Percentiles rank a stretch among this genome's conserved stretches.
Conservation (phyloP, 2,329 filamentous ascomycete genomes). For the Colletotrichum caudatum region DNA sequence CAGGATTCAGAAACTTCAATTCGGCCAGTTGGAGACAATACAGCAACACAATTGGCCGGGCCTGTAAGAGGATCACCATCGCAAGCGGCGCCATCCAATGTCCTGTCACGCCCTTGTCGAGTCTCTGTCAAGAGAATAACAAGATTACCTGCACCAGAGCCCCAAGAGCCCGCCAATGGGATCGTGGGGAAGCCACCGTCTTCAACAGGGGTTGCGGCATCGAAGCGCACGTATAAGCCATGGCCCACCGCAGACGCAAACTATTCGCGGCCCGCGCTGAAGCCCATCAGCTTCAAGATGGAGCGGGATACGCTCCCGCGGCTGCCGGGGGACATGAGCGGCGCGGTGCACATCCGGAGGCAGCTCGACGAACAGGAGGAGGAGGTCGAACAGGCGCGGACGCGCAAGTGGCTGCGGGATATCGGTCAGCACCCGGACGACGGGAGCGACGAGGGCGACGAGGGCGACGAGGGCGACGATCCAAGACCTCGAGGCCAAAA, state of each 20-base stretch:
- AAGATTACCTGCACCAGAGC: too few relatives aligned
- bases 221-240: not conserved
- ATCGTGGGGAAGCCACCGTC: not conserved
- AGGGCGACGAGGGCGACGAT: not conserved
- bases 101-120: not conserved
- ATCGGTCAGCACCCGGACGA: not conserved
- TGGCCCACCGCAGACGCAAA: conserved; percentile 21
- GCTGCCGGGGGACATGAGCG: conserved; percentile 11
- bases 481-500: conserved; percentile 3
- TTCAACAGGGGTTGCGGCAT: not conserved
- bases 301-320: not conserved
- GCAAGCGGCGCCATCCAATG: too few relatives aligned
- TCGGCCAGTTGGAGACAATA: not conserved
- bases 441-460: not conserved
- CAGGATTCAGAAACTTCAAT: not conserved
- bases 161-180: not conserved
- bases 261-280: conserved; percentile 14
- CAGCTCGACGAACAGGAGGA: conserved; percentile 22
- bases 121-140: not conserved
- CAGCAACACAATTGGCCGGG: not conserved
- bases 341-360: conserved; percentile 7
- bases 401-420: conserved; percentile 2
- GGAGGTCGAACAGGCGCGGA: not conserved
- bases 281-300: conserved; percentile 9
- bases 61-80: not conserved